Evolutionary conservation across 2,329 filamentous ascomycete species (phyloP), one percentile per base, ranked within the genome.

Genomic region (Ophiostoma sp.): DNA sequence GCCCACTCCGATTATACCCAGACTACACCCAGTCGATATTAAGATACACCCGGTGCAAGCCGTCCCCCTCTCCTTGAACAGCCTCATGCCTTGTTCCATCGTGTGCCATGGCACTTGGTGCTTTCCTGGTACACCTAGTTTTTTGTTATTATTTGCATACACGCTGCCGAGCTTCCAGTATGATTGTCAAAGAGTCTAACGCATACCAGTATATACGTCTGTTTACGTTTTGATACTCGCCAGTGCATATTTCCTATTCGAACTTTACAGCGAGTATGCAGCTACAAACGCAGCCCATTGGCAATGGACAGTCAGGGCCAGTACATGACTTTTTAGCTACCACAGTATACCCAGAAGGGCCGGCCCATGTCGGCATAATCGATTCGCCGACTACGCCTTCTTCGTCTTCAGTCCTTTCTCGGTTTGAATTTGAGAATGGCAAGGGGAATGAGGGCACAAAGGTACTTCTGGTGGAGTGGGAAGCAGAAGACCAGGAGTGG

Each of bases 391-490:
- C 9, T 7, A 52, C 58, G 14, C 27, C 55, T 14, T 78, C 82
- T 4, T 81, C 81, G 12, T 73, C 76, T 18, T 70, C 78, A 68
- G 89, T 89, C n/a, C 82, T 92, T 63, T 89, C 92, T 63, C 88
- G 93, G 69, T 97, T 96, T 78, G 93, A 97, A 77, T 96, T 96
- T 76, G 90, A 93, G 78, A 82, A 86, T 0, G 89, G 88, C 47
- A 86, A 85, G 76, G 89, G 87, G 65, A 91, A 92, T 74, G 89
- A 93, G 72, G 92, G 92, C 55, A 96, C 92, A 71, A 97, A 96
- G 81, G 89, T 97, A 71, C 81, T 97, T 73, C 95, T 97, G 92
- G 89, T 96, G 52, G 92, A 97, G 77, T 97, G 93, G 93, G 87
- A 91, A 76, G 69, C 70, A 41, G 60, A 18, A 6, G 38, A 40